Percentiles rank a stretch among this genome's conserved stretches.
Conservation (phyloP, 78 protist genomes). For the Dictyostelium purpureum region DNA sequence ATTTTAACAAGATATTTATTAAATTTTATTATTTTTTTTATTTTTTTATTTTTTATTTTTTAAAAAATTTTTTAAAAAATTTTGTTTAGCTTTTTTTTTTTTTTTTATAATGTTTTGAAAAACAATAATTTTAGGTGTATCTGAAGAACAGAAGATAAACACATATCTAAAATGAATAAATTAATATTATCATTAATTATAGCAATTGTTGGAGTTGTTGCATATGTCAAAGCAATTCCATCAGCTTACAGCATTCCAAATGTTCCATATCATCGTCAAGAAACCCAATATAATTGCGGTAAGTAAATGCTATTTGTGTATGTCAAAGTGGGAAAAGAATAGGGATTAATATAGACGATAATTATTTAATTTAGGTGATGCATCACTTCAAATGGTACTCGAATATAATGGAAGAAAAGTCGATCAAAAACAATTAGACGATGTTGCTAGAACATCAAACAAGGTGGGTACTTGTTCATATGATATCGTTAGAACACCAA, state of each 20-base stretch:
- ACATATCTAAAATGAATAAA: not conserved
- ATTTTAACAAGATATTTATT: no score
- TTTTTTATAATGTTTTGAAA: not conserved
- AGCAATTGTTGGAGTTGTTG: not conserved
- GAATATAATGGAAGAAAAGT: not conserved
- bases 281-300: constrained; percentile 42
- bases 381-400: constrained; percentile 42
- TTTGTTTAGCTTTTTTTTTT: not conserved
- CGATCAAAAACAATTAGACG: constrained; percentile 20
- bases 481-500: constrained; percentile 33
- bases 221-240: constrained; percentile 7
- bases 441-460: constrained; percentile 50
- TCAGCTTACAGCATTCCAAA: not conserved
- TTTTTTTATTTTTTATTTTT: no score
- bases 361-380: no score
- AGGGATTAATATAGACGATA: no score
- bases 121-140: not conserved
- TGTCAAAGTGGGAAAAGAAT: no score
- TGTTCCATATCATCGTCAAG: constrained; percentile 51
- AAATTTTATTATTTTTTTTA: no score
- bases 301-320: no score
- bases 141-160: not conserved
- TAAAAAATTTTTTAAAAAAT: not conserved
- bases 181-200: not conserved
- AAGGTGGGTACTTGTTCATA: constrained; percentile 37